These are phyloP conservation scores for Penicillium verhagenii DNA, from an alignment of 495 filamentous ascomycete genomes.

Conservation along the genomic window DNA sequence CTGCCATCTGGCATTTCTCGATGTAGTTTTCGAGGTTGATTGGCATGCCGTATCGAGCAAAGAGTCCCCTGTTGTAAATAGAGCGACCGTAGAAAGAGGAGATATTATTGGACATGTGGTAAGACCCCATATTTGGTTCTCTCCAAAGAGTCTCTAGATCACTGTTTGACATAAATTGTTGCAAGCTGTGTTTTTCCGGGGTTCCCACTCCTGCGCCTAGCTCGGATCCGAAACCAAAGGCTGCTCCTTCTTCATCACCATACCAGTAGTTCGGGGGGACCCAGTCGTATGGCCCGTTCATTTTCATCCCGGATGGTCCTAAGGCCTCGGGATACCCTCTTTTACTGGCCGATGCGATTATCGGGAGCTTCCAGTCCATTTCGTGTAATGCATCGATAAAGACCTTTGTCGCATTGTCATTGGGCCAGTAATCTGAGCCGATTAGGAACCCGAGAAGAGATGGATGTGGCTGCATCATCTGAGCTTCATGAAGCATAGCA, in stretches of 20 bases:
- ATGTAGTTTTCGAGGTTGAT: conserved; percentile 55
- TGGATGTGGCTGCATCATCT: conserved; percentile 58
- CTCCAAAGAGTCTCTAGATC: conserved; percentile 59
- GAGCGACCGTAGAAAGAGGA: conserved; percentile 54
- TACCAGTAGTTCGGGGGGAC: conserved; percentile 66
- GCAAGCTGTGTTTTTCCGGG: conserved; percentile 53
- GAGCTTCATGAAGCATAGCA: conserved; percentile 59
- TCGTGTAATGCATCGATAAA: conserved; percentile 49
- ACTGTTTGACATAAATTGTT: conserved; percentile 48
- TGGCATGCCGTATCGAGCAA: conserved; percentile 53
- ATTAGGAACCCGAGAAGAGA: conserved; percentile 56
- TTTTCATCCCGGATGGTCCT: conserved; percentile 60
- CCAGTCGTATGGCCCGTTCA: conserved; percentile 69
- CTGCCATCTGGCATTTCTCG: conserved; percentile 54
- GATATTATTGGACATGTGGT: conserved; percentile 57
- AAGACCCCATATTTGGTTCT: conserved; percentile 49
- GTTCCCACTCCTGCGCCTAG: conserved; percentile 61
- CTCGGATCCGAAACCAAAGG: conserved; percentile 64
- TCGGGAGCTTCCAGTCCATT: conserved; percentile 56
- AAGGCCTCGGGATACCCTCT: conserved; percentile 51
- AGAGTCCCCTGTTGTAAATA: conserved; percentile 57
- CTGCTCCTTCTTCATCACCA: conserved; percentile 49
- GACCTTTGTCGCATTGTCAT: conserved; percentile 51
- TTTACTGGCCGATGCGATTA: conserved; percentile 57
- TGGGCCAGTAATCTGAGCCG: conserved; percentile 63